Evolutionary conservation across 2,329 filamentous ascomycete species (phyloP), one percentile per base, ranked within the genome.

Genomic region (Diaporthe batatas): DNA sequence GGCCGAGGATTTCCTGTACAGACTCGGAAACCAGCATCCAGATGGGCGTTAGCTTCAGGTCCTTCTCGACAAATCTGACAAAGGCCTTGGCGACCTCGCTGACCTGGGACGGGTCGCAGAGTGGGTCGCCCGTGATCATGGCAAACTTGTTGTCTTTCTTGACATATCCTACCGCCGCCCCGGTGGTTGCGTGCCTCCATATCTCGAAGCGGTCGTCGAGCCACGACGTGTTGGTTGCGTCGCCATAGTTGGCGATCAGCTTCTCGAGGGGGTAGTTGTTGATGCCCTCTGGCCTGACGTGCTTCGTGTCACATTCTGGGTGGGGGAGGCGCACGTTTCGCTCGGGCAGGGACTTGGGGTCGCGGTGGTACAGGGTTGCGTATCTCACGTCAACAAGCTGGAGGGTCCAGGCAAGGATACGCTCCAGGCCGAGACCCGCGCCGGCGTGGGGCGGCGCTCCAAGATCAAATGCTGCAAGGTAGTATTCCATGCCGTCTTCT

Each of bases 181-280:
- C 95, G 2, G 93, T 96, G 44, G 85, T 81, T 29, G 89, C 84
- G 79, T 98, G 94, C 39, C 95, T 91, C 94, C 94, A 98, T 72
- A 97, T 91, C 79, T 94, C 88, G 81, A 95, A 98, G 8, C 94
- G 91, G 8, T 95, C 93, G 80, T 98, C 95, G 10, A 96, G 89
- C 94, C 95, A 98, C 0, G 94, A 96, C 0, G 95, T 98, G 79
- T 97, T 97, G 64, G 94, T 95, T 2, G 95, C 94, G 82, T 98
- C 95, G 75, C 95, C 95, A 77, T 98, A 98, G 82, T 98, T 98
- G 79, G 94, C 94, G 81, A 98, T 95, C 54, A 98, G 91, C 80
- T 97, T 93, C 80, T 95, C 94, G 6, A 98, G 81, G 0, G 94
- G 88, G 36, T 69, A 74, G 3, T 74, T 42, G 18, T 70, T 68